These are phyloP conservation scores for Chaetomiaceae sp. DNA, from an alignment of 2,329 filamentous ascomycete species.

Conservation along the genomic window DNA sequence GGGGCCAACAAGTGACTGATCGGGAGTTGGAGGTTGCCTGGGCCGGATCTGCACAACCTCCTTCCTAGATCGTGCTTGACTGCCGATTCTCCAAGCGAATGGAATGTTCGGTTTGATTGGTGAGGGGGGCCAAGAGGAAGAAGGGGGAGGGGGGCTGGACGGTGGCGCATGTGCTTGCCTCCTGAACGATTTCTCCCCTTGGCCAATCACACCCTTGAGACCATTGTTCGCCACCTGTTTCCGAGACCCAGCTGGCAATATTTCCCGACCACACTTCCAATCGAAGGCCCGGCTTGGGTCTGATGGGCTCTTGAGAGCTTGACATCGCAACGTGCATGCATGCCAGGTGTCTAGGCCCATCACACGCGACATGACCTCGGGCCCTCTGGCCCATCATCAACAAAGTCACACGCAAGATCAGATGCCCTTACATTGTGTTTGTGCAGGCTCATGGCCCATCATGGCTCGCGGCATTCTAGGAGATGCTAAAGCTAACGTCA, in stretches of 20 bases:
- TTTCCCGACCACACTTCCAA: neutral
- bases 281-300: neutral
- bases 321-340: too few relatives aligned
- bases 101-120: neutral
- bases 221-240: neutral
- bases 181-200: constrained; percentile 1
- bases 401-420: too few relatives aligned
- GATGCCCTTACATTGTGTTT: neutral
- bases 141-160: too few relatives aligned
- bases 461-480: neutral
- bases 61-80: neutral
- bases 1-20: neutral
- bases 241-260: neutral
- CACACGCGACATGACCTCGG: too few relatives aligned
- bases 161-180: constrained; percentile 6
- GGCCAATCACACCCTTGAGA: neutral
- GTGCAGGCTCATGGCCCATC: neutral
- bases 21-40: constrained; percentile 1
- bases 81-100: constrained; percentile 5
- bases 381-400: too few relatives aligned
- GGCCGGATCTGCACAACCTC: neutral
- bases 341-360: too few relatives aligned
- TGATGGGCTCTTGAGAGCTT: too few relatives aligned
- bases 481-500: neutral
- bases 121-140: neutral